These are phyloP conservation scores for Syzygium aqueum DNA, from an alignment of 345 rosid species.

Conservation along the genomic window DNA sequence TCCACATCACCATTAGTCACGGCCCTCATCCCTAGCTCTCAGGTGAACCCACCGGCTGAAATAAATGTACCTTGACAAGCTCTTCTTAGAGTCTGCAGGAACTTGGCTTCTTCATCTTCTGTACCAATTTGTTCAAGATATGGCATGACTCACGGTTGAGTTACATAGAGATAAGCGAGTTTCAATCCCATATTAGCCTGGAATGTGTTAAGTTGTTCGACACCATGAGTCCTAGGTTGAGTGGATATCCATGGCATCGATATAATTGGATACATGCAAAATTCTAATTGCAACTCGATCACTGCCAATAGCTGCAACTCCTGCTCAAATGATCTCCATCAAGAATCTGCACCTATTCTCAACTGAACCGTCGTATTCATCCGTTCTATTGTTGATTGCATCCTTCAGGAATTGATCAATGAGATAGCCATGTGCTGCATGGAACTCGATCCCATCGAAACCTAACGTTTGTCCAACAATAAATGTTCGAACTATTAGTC, in stretches of 20 bases:
- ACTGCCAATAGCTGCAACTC: neutral
- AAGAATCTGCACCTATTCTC: neutral
- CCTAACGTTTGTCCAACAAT: neutral
- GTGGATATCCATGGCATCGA: neutral
- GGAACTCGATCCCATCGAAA: conserved; percentile 4
- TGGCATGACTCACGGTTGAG: neutral
- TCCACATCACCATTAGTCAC: neutral
- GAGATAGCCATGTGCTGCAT: conserved; percentile 4
- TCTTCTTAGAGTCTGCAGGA: neutral
- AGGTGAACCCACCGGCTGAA: neutral
- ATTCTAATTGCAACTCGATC: neutral
- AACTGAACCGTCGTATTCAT: neutral
- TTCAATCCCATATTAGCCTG: neutral
- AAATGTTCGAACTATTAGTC: neutral
- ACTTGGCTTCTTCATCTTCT: neutral
- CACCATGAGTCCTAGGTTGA: conserved; percentile 2
- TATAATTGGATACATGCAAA: neutral
- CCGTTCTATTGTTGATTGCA: neutral
- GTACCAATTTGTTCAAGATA: neutral
- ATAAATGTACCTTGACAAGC: neutral
- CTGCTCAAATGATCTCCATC: neutral
- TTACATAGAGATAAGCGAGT: neutral
- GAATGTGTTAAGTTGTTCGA: neutral
- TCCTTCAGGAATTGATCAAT: conserved; percentile 5
- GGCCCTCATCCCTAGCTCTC: neutral